A percentile compares a stretch with the other conserved stretches of the same genome.
These are phyloP conservation scores for Nitzschia sp. DNA, from an alignment of 108 stramenopile genomes.

Conservation along the genomic window DNA sequence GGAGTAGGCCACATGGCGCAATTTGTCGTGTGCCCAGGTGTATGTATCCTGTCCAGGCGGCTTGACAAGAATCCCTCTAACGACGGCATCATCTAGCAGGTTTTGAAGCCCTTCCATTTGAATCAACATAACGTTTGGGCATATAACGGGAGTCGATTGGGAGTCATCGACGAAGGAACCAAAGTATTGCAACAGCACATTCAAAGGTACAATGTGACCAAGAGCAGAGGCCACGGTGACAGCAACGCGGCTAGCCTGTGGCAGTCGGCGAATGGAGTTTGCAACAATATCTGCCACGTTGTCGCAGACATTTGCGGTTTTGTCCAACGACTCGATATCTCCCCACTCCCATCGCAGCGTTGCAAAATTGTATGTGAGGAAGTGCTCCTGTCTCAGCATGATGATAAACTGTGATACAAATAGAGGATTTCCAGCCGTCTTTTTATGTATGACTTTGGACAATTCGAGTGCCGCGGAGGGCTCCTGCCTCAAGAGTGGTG, in stretches of 20 bases:
- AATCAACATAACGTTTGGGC: background rate
- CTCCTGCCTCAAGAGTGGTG: constrained; percentile 19
- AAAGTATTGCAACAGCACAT: constrained; percentile 22
- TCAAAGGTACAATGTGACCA: constrained; percentile 30
- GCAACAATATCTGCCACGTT: constrained; percentile 53
- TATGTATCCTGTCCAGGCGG: constrained; percentile 16
- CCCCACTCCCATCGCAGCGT: constrained; percentile 56
- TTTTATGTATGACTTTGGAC: constrained; percentile 44
- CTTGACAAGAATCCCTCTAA: constrained; percentile 21
- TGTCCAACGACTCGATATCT: constrained; percentile 26
- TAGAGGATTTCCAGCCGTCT: constrained; percentile 66
- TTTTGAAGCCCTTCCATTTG: constrained; percentile 12
- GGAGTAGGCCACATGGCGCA: constrained; percentile 37
- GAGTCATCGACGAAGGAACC: background rate
- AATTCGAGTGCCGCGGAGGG: constrained; percentile 23
- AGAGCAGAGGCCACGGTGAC: constrained; percentile 49
- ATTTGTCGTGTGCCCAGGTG: constrained; percentile 44
- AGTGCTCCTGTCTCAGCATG: constrained; percentile 32
- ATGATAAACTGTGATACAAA: constrained; percentile 52
- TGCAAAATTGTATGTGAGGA: constrained; percentile 42
- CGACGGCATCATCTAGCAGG: constrained; percentile 19
- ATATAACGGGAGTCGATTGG: background rate
- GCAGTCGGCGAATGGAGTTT: constrained; percentile 31
- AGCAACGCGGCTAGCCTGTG: constrained; percentile 7
- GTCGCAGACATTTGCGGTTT: constrained; percentile 39